Conservation (phyloP, 352 stramenopile species). For the Phytophthora nicotianae region DNA sequence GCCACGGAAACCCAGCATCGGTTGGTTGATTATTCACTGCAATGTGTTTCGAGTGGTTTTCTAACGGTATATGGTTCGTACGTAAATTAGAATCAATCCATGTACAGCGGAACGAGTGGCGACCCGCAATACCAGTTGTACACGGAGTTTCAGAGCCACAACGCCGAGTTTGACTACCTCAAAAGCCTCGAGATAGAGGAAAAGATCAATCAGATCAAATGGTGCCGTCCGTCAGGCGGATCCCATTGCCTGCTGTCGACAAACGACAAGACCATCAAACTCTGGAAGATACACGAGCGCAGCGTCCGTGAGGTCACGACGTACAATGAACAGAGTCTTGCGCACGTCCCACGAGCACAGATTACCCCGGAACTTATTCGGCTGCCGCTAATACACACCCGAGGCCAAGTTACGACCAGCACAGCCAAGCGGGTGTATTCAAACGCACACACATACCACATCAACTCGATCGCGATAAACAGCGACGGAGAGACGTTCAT, state of each 20-base stretch:
- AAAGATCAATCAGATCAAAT: slow-evolving; percentile 98
- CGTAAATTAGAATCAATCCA: slow-evolving; percentile 33
- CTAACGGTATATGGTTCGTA: neutral
- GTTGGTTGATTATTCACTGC: slow-evolving; percentile 14
- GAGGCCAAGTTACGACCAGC: slow-evolving; percentile 67
- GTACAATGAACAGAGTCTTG: slow-evolving; percentile 59
- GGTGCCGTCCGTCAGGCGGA: slow-evolving; percentile 88
- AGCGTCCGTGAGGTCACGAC: slow-evolving; percentile 78
- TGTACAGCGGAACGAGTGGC: slow-evolving; percentile 32
- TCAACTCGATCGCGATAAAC: slow-evolving; percentile 96
- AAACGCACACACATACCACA: slow-evolving; percentile 97
- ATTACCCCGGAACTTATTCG: slow-evolving; percentile 50
- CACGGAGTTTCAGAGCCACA: slow-evolving; percentile 96
- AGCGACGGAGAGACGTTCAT: slow-evolving; percentile 96
- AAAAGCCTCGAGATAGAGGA: slow-evolving; percentile 98
- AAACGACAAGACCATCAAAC: slow-evolving; percentile 98
- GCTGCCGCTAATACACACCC: slow-evolving; percentile 58
- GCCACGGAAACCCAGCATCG: slow-evolving; percentile 42
- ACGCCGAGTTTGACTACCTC: slow-evolving; percentile 97
- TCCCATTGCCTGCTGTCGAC: slow-evolving; percentile 94
- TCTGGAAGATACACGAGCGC: slow-evolving; percentile 93
- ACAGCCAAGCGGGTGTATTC: slow-evolving; percentile 88
- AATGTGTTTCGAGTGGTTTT: neutral
- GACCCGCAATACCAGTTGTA: slow-evolving; percentile 75
- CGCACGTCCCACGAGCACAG: slow-evolving; percentile 28